Evolutionary conservation across 768 basidiomycete genomes (phyloP), one percentile per base, ranked within the genome.

Genomic region (Xerocomellus amylosporus): DNA sequence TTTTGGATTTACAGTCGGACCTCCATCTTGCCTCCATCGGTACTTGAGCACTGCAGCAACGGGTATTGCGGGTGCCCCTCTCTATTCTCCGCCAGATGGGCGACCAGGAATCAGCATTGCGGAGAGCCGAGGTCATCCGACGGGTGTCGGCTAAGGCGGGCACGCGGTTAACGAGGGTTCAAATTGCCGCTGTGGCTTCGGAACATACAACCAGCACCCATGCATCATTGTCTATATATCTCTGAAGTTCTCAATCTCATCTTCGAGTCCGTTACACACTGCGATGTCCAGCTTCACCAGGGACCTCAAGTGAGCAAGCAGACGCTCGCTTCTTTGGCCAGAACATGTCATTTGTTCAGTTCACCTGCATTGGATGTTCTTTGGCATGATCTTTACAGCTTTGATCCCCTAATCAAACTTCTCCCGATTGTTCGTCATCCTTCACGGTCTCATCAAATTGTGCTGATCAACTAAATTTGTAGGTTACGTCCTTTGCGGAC

Each of bases 151-250:
- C 33, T 34, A 34, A 14, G 13, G 33, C 33, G 5, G 33, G 33
- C 39, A 51, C 40, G 22, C 26, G 24, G 31, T 5, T 14, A n/a
- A 22, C 19, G 14, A 34, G 20, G n/a, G 41, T 34, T 30, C 10
- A 47, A 37, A 46, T 36, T 36, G 13, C 33, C 14, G 7, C 6
- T 14, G 9, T 13, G 14, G 17, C n/a, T n/a, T 34, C 22, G 13
- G 14, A 31, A 20, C 24, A 15, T 20, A 5, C 33, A 34, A 26
- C 7, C 13, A 14, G 12, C 19, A 24, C 30, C 30, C 30, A 97
- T 76, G 14, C 92, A 62, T 30, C 45, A 37, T 20, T 62, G 47
- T 58, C 45, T 61, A 17, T 30, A 7, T 31, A 43, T 62, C 37
- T 46, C 51, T 22, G 60, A 61, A n/a, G n/a, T 61, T 5, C 48